Conservation (phyloP, 345 rosid genomes). For the Erucastrum elatum region DNA sequence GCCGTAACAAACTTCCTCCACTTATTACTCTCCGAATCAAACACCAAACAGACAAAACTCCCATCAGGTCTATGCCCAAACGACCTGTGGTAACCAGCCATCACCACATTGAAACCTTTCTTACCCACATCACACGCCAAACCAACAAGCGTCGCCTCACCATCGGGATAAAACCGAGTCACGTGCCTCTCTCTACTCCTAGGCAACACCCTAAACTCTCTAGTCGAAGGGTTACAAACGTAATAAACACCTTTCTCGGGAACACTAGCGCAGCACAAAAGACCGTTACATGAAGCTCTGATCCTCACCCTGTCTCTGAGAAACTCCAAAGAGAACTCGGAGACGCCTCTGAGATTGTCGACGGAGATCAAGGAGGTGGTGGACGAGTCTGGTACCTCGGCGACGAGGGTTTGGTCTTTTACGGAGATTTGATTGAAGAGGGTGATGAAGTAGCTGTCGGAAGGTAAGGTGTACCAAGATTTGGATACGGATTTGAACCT, state of each 20-base stretch:
- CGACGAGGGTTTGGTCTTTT: constrained; percentile 54
- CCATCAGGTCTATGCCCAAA: constrained; percentile 86
- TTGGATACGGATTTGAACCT: constrained; percentile 74
- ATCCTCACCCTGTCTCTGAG: constrained; percentile 69
- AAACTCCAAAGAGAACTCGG: constrained; percentile 70
- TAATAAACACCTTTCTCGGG: constrained; percentile 77
- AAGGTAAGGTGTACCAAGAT: constrained; percentile 62
- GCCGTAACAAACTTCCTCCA: constrained; percentile 82
- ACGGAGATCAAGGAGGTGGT: constrained; percentile 53
- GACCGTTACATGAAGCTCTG: constrained; percentile 84
- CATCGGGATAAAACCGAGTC: constrained; percentile 77
- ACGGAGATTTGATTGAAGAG: constrained; percentile 57
- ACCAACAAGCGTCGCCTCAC: constrained; percentile 82
- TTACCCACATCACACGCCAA: constrained; percentile 53
- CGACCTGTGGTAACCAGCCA: constrained; percentile 77
- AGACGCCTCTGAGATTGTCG: constrained; percentile 62
- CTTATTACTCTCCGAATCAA: constrained; percentile 68
- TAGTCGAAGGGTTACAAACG: constrained; percentile 83
- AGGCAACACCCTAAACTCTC: constrained; percentile 65
- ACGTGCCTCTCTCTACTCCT: constrained; percentile 67
- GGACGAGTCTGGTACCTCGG: constrained; percentile 61
- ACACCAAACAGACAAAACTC: constrained; percentile 70
- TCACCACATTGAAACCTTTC: constrained; percentile 62
- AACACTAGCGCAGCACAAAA: constrained; percentile 83
- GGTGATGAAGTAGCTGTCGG: constrained; percentile 56